These are phyloP conservation scores for Komagataea norvegica DNA, from an alignment of 1,139 yeast species.

Conservation along the genomic window DNA sequence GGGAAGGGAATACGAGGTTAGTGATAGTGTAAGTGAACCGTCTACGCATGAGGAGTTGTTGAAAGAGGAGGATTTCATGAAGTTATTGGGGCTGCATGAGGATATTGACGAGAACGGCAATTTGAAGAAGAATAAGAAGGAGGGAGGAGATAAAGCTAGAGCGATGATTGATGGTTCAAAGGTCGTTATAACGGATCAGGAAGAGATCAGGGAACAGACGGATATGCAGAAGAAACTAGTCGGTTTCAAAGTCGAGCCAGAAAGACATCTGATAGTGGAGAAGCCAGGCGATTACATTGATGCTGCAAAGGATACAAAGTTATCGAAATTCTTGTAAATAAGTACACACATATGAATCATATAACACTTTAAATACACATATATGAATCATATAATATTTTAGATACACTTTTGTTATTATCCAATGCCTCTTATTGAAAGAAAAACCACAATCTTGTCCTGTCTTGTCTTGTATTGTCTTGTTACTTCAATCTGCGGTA, in stretches of 20 bases:
- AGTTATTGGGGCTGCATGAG: conserved; percentile 14
- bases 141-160: conserved; percentile 6
- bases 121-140: conserved; percentile 2
- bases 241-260: conserved; percentile 29
- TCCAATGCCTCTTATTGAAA: too few relatives aligned
- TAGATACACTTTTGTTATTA: too few relatives aligned
- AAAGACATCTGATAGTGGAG: conserved; percentile 31
- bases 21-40: background rate
- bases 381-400: background rate
- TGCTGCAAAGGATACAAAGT: conserved; percentile 31
- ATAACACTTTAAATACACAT: background rate
- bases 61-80: conserved; percentile 18
- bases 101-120: conserved; percentile 11
- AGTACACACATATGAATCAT: background rate
- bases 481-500: too few relatives aligned
- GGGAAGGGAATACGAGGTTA: conserved; percentile 4
- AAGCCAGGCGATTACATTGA: conserved; percentile 33
- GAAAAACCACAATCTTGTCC: too few relatives aligned
- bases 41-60: conserved; percentile 1
- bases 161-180: background rate
- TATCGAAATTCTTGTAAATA: conserved; percentile 30
- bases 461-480: too few relatives aligned
- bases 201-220: conserved; percentile 21
- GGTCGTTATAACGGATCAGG: conserved; percentile 12
- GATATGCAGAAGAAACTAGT: conserved; percentile 26